Percentiles rank a stretch among this genome's conserved stretches.
phyloP scores from a whole-genome alignment of 495 filamentous ascomycete genomes.

The Talaromyces adpressus region DNA sequence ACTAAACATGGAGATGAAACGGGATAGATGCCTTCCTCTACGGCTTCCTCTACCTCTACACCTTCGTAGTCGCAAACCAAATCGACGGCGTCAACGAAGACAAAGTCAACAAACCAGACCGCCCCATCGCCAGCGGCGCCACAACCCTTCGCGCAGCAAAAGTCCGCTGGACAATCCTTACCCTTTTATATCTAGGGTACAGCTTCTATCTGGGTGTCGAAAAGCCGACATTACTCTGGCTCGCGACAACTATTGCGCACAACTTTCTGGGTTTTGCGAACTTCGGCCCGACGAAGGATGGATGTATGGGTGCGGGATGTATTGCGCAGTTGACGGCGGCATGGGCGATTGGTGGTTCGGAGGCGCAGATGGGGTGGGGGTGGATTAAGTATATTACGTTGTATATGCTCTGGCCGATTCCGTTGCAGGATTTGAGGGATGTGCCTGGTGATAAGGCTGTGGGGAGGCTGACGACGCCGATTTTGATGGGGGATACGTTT shows the following conservation, averaged over 20 bases:
- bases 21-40: not conserved
- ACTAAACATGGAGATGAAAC: not conserved
- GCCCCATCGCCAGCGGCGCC: constrained; percentile 5
- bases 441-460: constrained; percentile 1
- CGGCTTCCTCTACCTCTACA: constrained; percentile 1
- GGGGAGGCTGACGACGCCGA: constrained; percentile 1
- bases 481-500: not conserved
- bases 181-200: not conserved
- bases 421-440: constrained; percentile 2
- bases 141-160: not conserved
- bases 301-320: constrained; percentile 1
- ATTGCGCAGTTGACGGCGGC: constrained; percentile 1
- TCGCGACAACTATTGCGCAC: not conserved
- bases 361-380: not conserved
- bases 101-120: constrained; percentile 8
- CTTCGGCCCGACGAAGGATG: not conserved
- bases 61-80: constrained; percentile 7
- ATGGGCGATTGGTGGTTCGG: not conserved
- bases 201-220: not conserved
- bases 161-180: not conserved
- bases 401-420: constrained; percentile 1
- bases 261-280: not conserved
- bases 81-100: constrained; percentile 6
- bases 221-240: not conserved
- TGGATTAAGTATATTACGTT: not conserved